Evolutionary conservation across 176 grass and related monocot species (phyloP), one percentile per base, ranked within the genome.

Genomic region (Carex pumila): DNA sequence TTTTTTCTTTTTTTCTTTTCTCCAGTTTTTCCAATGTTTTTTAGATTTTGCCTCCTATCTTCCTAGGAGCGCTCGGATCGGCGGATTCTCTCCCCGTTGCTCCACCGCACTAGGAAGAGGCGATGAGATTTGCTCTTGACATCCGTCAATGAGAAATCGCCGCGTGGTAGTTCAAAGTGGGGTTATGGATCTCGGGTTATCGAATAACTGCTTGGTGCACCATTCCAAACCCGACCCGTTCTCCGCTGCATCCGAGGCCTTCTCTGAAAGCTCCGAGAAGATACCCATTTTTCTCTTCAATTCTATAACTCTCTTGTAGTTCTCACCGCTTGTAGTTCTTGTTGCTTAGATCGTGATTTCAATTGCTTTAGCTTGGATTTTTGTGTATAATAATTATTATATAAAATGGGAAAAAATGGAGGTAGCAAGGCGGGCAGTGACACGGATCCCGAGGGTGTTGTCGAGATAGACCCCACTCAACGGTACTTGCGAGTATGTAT

Each of bases 41-140:
- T 22, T 63, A 63, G 61, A 63, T 63, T 29, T 4, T 8, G 8
- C 12, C 32, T 50, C 3, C 1, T 47, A 13, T 73, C n/a, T 73
- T 73, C 69, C 69, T 73, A 73, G 69, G 41, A 19, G 69, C 69
- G 41, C 31, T 72, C 7, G 69, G 69, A 72, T 72, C 69, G 65
- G 64, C 64, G 29, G 30, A 66, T 66, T 66, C 64, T 32, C 11
- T 66, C 19, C 60, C 60, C 60, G 60, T 62, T 62, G 31, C 12
- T 2, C 13, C 31, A 10, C 12, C 37, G 65, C 65, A 13, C 64
- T 39, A 37, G 65, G 65, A 69, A 69, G 65, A 18, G 32, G 13
- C 32, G 32, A 69, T 69, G 65, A 69, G 12, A 5, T 69, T 15
- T 17, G 65, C 31, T 0, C 12, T 39, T 63, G 61, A 7, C 4